Evolutionary conservation across 371 early-diverging fungal genomes (phyloP).

Genomic region (Mortierella sp.): DNA sequence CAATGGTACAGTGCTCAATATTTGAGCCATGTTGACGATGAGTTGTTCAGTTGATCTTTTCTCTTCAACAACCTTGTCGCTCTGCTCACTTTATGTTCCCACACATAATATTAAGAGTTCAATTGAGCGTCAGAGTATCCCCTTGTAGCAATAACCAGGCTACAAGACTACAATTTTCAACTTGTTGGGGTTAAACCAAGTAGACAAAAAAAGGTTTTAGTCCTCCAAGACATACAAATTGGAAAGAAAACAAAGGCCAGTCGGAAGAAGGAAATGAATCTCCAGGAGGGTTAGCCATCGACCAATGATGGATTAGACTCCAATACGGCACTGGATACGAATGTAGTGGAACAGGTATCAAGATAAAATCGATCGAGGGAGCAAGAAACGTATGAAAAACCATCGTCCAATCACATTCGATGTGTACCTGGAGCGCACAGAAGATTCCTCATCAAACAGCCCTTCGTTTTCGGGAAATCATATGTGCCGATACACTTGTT

Average conservation of each 20-base stretch:
- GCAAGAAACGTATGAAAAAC: constrained; percentile 1
- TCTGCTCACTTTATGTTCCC: too few relatives aligned
- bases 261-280: too few relatives aligned
- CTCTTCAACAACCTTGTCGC: not conserved
- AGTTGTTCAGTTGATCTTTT: not conserved
- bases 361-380: not conserved
- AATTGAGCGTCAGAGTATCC: too few relatives aligned
- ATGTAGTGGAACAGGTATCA: not conserved
- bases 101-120: too few relatives aligned
- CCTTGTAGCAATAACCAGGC: too few relatives aligned
- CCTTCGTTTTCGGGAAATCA: not conserved
- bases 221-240: not conserved
- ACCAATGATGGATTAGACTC: not conserved
- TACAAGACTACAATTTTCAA: not conserved
- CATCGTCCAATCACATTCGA: constrained; percentile 1
- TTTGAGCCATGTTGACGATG: constrained; percentile 3
- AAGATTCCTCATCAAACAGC: constrained; percentile 4
- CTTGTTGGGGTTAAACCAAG: not conserved
- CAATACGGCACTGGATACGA: not conserved
- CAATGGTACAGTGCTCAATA: not conserved
- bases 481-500: not conserved
- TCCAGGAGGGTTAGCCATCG: too few relatives aligned
- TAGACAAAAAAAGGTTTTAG: not conserved
- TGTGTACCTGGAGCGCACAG: constrained; percentile 18
- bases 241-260: too few relatives aligned